Evolutionary conservation across 441 rosid species (phyloP), one percentile per base, ranked within the genome.

Genomic region (Manihot esculenta): DNA sequence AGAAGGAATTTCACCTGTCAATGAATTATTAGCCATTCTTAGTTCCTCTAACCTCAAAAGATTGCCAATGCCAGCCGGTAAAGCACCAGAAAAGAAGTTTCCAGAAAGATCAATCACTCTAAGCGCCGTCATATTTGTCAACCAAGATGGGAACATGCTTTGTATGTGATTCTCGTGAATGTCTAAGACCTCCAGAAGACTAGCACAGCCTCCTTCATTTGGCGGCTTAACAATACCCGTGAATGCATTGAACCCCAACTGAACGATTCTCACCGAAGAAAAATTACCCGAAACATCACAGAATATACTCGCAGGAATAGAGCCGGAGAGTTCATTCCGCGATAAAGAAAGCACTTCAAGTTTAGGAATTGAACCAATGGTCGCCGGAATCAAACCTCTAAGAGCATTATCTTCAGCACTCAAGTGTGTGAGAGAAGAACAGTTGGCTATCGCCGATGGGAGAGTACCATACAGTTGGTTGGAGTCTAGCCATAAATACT

Each of bases 51-150:
- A 58, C 42, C 62, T 30, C 42, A 58, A 30, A 27, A 58, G 42
- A 58, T 58, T 58, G 41, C 62, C 62, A 58, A 58, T 17, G 30
- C 42, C 42, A 15, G 42, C 42, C 42, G 62, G 62, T 58, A 58
- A 58, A 58, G 41, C 62, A 17, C 62, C 62, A 30, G 62, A 27
- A 58, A 58, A 58, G 62, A 27, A 58, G 62, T 58, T 58, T 58
- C 62, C 62, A 58, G 62, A 58, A 30, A 58, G 42, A 58, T 58
- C 62, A 58, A 58, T 33, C n/a, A 58, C 62, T 58, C 21, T 58
- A 27, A 58, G 42, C 62, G 62, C 62, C 41, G 62, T 58, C 62
- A 30, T 58, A 58, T 58, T 58, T 13, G 62, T 58, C 62, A 58
- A 58, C 62, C 62, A 58, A 58, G 42, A 58, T 14, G 62, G 62